Base-by-base conservation (phyloP, 2,329 filamentous ascomycete species). In the Trichoderma lentiforme region DNA sequence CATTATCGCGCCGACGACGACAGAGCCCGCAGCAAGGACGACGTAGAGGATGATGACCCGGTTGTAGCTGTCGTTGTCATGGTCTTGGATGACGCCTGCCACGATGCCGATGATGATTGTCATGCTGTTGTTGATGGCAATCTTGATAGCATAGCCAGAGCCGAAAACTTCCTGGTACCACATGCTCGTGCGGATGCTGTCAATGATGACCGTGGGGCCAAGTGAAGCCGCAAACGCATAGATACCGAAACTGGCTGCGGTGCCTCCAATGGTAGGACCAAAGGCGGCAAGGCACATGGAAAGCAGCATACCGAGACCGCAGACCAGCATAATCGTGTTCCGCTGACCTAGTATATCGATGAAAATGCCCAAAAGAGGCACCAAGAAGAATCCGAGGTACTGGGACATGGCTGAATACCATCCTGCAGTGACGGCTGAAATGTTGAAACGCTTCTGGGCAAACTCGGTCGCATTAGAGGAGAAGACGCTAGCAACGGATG, bases 61-160 rank as follows among this genome's bases (percentile, higher is more conserved):
- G 62, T 85, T 80, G 73, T 91, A 91, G 1, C 84, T 86, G 73
- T 89, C 83, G 67, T 87, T 76, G 66, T 89, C 87, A 4, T 81
- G 81, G 70, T 91, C 89, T 74, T 91, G 89, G 0, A 91, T 84
- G 0, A 85, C 86, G 1, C 88, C 88, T 0, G 87, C 85, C 24
- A 89, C 80, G 57, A 90, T 85, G 0, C 87, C 82, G 1, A 90
- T 81, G 67, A 90, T 87, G 72, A 90, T 89, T 72, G 83, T 89
- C 86, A 90, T 90, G 34, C 84, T 86, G 77, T 91, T 91, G 76
- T 90, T 90, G 76, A 90, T 87, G 26, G 86, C 86, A 43, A 90
- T 85, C 72, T 91, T 91, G 71, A 90, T 78, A 1, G 87, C 84
- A 72, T 90, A 90, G 0, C 86, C 89, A 0, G 87, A 86, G 0